Percentiles rank a stretch among this genome's conserved stretches.
These are phyloP conservation scores for Rasamsonia emersonii DNA, from an alignment of 2,329 filamentous ascomycete species.

Conservation along the genomic window DNA sequence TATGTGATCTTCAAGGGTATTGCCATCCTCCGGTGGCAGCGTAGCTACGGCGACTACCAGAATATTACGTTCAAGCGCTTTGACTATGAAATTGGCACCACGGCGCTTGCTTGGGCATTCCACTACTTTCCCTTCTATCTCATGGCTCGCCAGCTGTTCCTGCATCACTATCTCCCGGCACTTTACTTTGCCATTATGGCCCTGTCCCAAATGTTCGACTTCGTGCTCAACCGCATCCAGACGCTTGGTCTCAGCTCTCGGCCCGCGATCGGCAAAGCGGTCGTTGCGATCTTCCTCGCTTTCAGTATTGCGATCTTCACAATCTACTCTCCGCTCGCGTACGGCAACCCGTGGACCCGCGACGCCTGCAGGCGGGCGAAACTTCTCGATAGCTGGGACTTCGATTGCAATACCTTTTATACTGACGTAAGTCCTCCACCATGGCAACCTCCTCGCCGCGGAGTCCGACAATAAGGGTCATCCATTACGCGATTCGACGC, in stretches of 20 bases:
- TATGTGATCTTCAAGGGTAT: slow-evolving; percentile 82
- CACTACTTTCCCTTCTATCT: slow-evolving; percentile 99
- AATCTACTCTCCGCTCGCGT: slow-evolving; percentile 80
- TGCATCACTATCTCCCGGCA: slow-evolving; percentile 97
- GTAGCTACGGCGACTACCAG: slow-evolving; percentile 78
- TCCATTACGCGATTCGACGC: too few relatives aligned
- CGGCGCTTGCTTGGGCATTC: slow-evolving; percentile 87
- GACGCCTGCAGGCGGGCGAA: slow-evolving; percentile 78
- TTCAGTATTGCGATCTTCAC: slow-evolving; percentile 68
- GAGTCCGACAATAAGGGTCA: slow-evolving; percentile 14
- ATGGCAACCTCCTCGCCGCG: slow-evolving; percentile 22
- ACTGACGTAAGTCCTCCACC: slow-evolving; percentile 62
- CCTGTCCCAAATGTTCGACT: slow-evolving; percentile 84
- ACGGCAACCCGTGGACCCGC: slow-evolving; percentile 92
- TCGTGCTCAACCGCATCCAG: slow-evolving; percentile 63
- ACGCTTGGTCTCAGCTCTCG: slow-evolving; percentile 59
- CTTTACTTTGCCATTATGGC: slow-evolving; percentile 90
- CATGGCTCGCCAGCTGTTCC: slow-evolving; percentile 95
- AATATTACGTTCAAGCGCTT: slow-evolving; percentile 85
- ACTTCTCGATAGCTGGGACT: slow-evolving; percentile 85
- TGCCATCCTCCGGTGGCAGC: slow-evolving; percentile 86
- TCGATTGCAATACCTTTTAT: slow-evolving; percentile 93
- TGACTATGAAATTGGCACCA: slow-evolving; percentile 90
- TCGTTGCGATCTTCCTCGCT: slow-evolving; percentile 64
- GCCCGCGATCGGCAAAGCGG: slow-evolving; percentile 65